These are phyloP conservation scores for Bipolaris victoriae DNA, from an alignment of 2,329 filamentous ascomycete genomes.

Conservation along the genomic window DNA sequence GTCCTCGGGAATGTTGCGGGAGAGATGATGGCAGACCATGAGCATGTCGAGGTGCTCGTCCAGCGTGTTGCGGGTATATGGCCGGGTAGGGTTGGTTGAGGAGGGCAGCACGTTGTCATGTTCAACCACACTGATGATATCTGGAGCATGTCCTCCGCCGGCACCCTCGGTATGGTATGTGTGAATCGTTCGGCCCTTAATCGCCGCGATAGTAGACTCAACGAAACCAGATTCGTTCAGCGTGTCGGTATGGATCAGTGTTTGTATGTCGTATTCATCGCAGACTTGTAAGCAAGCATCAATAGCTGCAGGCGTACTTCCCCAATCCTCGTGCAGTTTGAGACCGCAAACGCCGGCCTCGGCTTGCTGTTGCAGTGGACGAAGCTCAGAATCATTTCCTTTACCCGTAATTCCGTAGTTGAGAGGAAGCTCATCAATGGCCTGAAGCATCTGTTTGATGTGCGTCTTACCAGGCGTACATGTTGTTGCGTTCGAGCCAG, in stretches of 20 bases:
- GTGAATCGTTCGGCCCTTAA: slow-evolving; percentile 88
- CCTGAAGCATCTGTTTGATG: slow-evolving; percentile 88
- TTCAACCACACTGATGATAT: slow-evolving; percentile 94
- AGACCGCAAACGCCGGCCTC: slow-evolving; percentile 85
- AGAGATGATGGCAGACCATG: slow-evolving; percentile 96
- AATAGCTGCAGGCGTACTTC: slow-evolving; percentile 86
- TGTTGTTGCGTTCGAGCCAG: slow-evolving; percentile 88
- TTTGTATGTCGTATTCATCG: slow-evolving; percentile 90
- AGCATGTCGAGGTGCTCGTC: slow-evolving; percentile 98
- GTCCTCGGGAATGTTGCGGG: slow-evolving; percentile 91
- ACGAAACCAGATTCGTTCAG: slow-evolving; percentile 98
- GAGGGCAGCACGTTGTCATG: slow-evolving; percentile 86
- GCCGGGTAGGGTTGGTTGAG: slow-evolving; percentile 89
- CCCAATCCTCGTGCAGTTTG: slow-evolving; percentile 97
- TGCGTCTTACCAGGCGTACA: slow-evolving; percentile 87
- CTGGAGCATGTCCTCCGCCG: slow-evolving; percentile 90
- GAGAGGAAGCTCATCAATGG: slow-evolving; percentile 78
- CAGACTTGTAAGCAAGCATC: slow-evolving; percentile 81
- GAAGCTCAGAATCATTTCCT: slow-evolving; percentile 79
- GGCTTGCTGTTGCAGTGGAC: slow-evolving; percentile 78
- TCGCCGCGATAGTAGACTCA: slow-evolving; percentile 83
- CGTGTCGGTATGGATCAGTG: slow-evolving; percentile 93
- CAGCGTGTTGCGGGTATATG: slow-evolving; percentile 88
- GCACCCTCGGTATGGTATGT: slow-evolving; percentile 97
- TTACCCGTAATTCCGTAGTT: slow-evolving; percentile 94